Percentiles rank a stretch among this genome's conserved stretches.
These are phyloP conservation scores for Casuarina cunninghamiana DNA, from an alignment of 306 rosid species.

Conservation along the genomic window DNA sequence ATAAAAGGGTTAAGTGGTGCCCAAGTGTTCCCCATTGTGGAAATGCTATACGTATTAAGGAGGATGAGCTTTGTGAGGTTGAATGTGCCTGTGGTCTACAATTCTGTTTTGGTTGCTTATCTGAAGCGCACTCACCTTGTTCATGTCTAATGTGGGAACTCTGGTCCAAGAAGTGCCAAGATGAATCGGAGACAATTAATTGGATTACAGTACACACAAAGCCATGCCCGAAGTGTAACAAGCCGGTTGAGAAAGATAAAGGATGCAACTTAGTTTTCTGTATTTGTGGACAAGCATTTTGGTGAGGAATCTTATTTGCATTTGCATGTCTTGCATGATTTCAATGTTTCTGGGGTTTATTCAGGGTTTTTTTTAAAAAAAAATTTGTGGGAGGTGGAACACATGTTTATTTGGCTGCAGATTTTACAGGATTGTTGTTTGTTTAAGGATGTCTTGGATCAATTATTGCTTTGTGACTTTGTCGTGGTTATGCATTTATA, in stretches of 20 bases:
- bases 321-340: neutral
- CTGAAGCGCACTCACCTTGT: conserved; percentile 45
- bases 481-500: neutral
- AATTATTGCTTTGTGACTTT: neutral
- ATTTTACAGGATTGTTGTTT: neutral
- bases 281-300: conserved; percentile 41
- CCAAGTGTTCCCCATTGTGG: conserved; percentile 51
- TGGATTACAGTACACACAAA: conserved; percentile 37
- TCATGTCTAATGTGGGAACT: conserved; percentile 39
- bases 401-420: neutral
- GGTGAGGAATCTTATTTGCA: conserved; percentile 29
- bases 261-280: conserved; percentile 45
- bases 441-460: neutral
- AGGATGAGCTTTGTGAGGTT: conserved; percentile 35
- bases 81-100: conserved; percentile 40
- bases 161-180: conserved; percentile 38
- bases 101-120: conserved; percentile 41
- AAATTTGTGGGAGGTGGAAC: neutral
- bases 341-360: neutral
- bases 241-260: conserved; percentile 40
- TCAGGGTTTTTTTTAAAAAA: neutral
- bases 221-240: conserved; percentile 42
- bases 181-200: conserved; percentile 39
- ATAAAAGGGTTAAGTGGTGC: conserved; percentile 44
- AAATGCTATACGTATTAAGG: conserved; percentile 36